Base-by-base conservation (phyloP, 202 grass and related monocot genomes). In the Thinopyrum obtusiflorum region DNA sequence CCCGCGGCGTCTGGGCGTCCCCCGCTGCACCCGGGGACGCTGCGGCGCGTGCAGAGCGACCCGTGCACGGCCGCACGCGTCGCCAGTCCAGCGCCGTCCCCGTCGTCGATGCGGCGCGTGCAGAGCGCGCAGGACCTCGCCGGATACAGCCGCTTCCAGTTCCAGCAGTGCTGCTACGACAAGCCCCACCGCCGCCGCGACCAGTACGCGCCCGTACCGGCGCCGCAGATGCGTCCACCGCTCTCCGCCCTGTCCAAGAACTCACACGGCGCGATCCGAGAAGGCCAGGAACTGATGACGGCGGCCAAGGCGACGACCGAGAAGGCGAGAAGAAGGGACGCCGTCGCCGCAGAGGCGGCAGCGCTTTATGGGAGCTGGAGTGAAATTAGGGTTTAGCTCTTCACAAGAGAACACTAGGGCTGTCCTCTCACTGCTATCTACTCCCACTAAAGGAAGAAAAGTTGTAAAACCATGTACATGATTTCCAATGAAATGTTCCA, bases 41-140 rank as follows among this genome's bases (percentile, higher is more conserved):
- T 85, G 15, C 64, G 83, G 12, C 88, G 83, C 25, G 79, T 32
- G 9, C 69, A 70, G 70, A 89, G 87, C 63, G 78, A 81, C 7
- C 28, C 11, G 26, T 12, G 7, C 79, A 46, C 23, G 17, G 51
- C 35, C 13, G 25, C 72, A 9, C 28, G 72, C 15, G 6, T 42
- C 1, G 4, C 29, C 42, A 12, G 9, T 39, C 25, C 55, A 13
- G 37, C 3, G 3, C 70, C 9, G 55, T 17, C 55, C 14, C 72
- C 83, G 73, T n/a, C 3, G 29, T n/a, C n/a, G 40, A 4, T 79
- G 66, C 67, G 74, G 26, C 74, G 80, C 23, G 51, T 87, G 23
- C 37, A 84, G 31, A 90, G 88, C 88, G 75, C 67, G 80, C 88
- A 51, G 17, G 15, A 80, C 47, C 24, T 90, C 67, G 75, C 74